These are phyloP conservation scores for Coelastrella sp. DNA, from an alignment of 139 green algal genomes.

Conservation along the genomic window DNA sequence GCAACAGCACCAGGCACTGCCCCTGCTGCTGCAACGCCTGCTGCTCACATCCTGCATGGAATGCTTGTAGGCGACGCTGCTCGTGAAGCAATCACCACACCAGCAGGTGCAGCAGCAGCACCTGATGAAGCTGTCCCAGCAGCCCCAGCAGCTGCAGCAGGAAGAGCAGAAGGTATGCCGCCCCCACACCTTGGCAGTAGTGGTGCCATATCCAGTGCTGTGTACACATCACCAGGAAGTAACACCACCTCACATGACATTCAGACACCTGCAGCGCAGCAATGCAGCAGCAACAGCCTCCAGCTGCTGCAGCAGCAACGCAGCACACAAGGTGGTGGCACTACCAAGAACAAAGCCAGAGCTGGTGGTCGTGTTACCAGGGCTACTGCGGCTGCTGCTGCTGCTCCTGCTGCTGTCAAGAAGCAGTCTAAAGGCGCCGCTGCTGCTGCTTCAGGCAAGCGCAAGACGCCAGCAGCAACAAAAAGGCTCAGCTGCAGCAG, in stretches of 20 bases:
- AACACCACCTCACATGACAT: background rate
- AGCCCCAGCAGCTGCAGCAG: conserved; percentile 3
- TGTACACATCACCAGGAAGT: background rate
- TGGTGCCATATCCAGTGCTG: background rate
- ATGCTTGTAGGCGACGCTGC: background rate
- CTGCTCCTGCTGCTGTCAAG: background rate
- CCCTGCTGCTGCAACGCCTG: background rate
- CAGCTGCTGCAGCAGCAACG: background rate
- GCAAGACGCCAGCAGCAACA: background rate
- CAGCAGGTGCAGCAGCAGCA: conserved; percentile 17
- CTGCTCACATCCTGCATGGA: background rate
- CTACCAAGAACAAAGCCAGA: background rate
- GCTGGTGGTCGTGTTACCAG: background rate
- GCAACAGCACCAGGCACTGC: background rate
- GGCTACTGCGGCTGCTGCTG: background rate
- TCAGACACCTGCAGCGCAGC: background rate
- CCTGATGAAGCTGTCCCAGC: background rate
- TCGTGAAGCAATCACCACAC: background rate
- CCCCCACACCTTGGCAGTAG: background rate
- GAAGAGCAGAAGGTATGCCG: background rate
- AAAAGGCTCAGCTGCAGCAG: background rate
- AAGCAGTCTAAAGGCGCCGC: background rate
- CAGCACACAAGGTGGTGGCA: background rate
- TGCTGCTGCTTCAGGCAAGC: background rate
- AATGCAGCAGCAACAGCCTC: conserved; percentile 24